These are phyloP conservation scores for Aspergillus tamarii DNA, from an alignment of 2,329 filamentous ascomycete genomes.

Conservation along the genomic window DNA sequence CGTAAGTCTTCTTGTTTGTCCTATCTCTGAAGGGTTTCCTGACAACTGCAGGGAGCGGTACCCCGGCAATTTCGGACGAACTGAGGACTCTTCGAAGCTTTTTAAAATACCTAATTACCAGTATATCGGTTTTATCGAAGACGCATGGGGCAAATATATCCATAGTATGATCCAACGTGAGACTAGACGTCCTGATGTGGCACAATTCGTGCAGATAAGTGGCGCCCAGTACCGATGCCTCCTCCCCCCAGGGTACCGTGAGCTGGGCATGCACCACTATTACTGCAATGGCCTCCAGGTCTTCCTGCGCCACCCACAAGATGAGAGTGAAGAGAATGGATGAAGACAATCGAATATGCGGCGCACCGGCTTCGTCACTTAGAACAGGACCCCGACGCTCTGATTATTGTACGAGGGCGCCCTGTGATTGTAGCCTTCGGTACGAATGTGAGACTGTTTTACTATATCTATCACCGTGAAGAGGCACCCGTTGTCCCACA, in stretches of 20 bases:
- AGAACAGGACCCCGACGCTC: neutral
- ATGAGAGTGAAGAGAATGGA: conserved; percentile 22
- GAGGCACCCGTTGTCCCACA: neutral
- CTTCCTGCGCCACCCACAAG: conserved; percentile 13
- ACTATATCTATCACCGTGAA: conserved; percentile 15
- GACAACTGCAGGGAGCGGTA: neutral
- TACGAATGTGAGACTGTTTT: conserved; percentile 19
- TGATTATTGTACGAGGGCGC: conserved; percentile 3
- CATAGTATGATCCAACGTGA: neutral
- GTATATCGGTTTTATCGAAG: conserved; percentile 17
- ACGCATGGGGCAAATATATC: conserved; percentile 19
- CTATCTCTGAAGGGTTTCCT: neutral
- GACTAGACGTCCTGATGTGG: neutral
- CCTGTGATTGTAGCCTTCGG: conserved; percentile 20
- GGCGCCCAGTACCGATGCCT: conserved; percentile 14
- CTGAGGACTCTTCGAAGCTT: conserved; percentile 3
- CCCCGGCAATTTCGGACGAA: neutral
- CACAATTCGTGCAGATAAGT: neutral
- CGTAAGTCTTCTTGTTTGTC: conserved; percentile 1
- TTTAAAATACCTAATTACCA: conserved; percentile 8
- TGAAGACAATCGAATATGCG: conserved; percentile 11
- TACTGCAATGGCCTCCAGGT: conserved; percentile 14
- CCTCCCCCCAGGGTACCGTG: conserved; percentile 16
- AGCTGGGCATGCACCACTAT: conserved; percentile 11
- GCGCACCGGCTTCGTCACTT: conserved; percentile 7